Conservation (phyloP, 805 yeast species). For the Metschnikowia baotianmanensis region DNA sequence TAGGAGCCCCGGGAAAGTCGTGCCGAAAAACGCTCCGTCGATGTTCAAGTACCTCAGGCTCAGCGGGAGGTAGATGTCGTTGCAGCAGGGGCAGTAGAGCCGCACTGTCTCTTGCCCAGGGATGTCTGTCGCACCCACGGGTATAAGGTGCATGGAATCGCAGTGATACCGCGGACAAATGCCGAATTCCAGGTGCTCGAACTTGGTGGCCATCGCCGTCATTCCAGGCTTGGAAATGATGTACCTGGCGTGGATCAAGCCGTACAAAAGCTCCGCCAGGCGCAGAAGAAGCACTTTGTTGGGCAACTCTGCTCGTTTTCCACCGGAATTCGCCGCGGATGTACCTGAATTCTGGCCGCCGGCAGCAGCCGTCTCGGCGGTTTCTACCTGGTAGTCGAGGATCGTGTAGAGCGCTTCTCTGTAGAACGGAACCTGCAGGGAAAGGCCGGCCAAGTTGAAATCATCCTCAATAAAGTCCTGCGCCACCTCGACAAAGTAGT, state of each 20-base stretch:
- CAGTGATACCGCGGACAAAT: slow-evolving; percentile 87
- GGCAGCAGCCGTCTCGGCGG: slow-evolving; percentile 26
- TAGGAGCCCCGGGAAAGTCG: slow-evolving; percentile 91
- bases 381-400: slow-evolving; percentile 71
- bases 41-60: slow-evolving; percentile 82
- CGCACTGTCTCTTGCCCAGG: slow-evolving; percentile 92
- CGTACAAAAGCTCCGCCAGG: slow-evolving; percentile 89
- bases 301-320: slow-evolving; percentile 55
- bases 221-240: slow-evolving; percentile 87
- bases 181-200: slow-evolving; percentile 86
- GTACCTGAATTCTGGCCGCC: slow-evolving; percentile 12
- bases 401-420: slow-evolving; percentile 89
- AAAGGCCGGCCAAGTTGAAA: slow-evolving; percentile 88
- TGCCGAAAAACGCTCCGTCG: slow-evolving; percentile 97
- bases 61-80: slow-evolving; percentile 85
- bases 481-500: slow-evolving; percentile 87
- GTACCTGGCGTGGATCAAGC: slow-evolving; percentile 90
- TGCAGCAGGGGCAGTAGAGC: slow-evolving; percentile 91
- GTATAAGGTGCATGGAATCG: slow-evolving; percentile 85
- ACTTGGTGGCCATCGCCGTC: slow-evolving; percentile 90
- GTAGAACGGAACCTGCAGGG: slow-evolving; percentile 83
- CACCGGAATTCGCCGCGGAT: slow-evolving; percentile 3
- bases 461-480: slow-evolving; percentile 95
- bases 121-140: slow-evolving; percentile 87
- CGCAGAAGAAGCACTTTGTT: slow-evolving; percentile 78